A percentile compares a stretch with the other conserved stretches of the same genome.
These are phyloP conservation scores for Ailanthus altissimus DNA, from an alignment of 345 rosid species.

Conservation along the genomic window DNA sequence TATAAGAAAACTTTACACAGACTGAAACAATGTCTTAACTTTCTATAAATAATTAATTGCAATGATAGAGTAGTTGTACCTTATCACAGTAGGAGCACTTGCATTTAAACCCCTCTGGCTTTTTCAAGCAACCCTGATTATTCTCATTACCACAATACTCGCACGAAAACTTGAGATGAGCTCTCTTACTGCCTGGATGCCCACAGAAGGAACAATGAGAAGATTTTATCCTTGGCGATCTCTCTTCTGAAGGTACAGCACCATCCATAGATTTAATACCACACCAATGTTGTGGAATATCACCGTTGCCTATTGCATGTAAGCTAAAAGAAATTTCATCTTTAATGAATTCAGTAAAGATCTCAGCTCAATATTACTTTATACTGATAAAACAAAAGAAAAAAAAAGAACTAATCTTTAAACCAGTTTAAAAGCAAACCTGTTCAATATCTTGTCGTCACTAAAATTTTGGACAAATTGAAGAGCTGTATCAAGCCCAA, in stretches of 20 bases:
- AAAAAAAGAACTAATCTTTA: conserved; percentile 2
- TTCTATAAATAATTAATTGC: not conserved
- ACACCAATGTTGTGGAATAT: conserved; percentile 29
- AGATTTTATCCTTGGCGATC: conserved; percentile 41
- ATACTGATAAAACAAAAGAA: conserved; percentile 5
- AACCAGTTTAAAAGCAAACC: conserved; percentile 38
- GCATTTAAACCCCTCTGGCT: conserved; percentile 63
- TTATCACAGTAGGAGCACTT: conserved; percentile 57
- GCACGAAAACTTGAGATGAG: conserved; percentile 66
- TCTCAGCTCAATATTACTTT: conserved; percentile 16
- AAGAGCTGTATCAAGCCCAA: conserved; percentile 75
- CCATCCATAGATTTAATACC: conserved; percentile 32
- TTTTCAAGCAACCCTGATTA: conserved; percentile 57
- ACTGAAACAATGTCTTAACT: not conserved
- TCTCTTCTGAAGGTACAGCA: conserved; percentile 31
- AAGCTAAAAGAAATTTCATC: conserved; percentile 44
- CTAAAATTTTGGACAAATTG: conserved; percentile 59
- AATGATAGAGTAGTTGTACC: conserved; percentile 34
- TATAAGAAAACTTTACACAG: not conserved
- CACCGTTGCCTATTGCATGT: conserved; percentile 56
- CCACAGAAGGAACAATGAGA: conserved; percentile 92
- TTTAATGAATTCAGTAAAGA: conserved; percentile 12
- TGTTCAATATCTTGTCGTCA: conserved; percentile 66
- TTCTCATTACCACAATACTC: conserved; percentile 46
- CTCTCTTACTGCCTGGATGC: conserved; percentile 77